Base-by-base conservation (phyloP, 2,329 filamentous ascomycete species). In the Fusarium anguioides region DNA sequence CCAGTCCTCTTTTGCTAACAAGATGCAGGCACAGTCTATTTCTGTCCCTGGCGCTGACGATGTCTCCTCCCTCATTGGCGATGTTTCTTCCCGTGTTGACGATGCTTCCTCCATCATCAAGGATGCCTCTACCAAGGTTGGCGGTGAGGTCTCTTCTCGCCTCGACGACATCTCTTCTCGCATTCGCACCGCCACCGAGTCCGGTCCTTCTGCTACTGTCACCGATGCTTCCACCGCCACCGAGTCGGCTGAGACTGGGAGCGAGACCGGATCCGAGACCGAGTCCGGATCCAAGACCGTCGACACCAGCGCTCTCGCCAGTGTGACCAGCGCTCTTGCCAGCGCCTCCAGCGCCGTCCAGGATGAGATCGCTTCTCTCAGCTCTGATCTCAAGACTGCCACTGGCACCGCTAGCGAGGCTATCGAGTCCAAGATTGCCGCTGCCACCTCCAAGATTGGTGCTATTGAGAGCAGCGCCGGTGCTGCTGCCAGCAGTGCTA, bases 381-480 rank as follows among this genome's bases (percentile, higher is more conserved):
- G 69, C 63, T 74, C 70, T 8, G 66, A 47, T 37, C 64, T 77
- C 12, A 51, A 69, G 35, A 75, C 73, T 23, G 69, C 72, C 42
- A 69, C 66, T 40, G 62, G 68, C 35, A 47, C 58, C 27, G 66
- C 52, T n/a, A 63, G 65, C 9, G 59, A 56, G 14, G 60, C 67
- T 11, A 63, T 66, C 37, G 60, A 60, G 36, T 52, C 63, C 18
- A 40, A 49, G 26, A 59, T 71, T 47, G 69, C 65, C 36, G 59
- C 47, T 2, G 65, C 68, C 21, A 68, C 53, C 41, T 66, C 72
- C 17, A 66, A 52, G 50, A n/a, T 51, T 36, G 53, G 53, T 55
- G 46, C 37, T 10, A 41, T 66, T 14, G n/a, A 26, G 26, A 42
- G 27, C 20, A 70, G 55, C n/a, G 29, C 60, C 36, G 49, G 53